Evolutionary conservation across 2,329 filamentous ascomycete species (phyloP).

Genomic region (Fusarium nelsonii): DNA sequence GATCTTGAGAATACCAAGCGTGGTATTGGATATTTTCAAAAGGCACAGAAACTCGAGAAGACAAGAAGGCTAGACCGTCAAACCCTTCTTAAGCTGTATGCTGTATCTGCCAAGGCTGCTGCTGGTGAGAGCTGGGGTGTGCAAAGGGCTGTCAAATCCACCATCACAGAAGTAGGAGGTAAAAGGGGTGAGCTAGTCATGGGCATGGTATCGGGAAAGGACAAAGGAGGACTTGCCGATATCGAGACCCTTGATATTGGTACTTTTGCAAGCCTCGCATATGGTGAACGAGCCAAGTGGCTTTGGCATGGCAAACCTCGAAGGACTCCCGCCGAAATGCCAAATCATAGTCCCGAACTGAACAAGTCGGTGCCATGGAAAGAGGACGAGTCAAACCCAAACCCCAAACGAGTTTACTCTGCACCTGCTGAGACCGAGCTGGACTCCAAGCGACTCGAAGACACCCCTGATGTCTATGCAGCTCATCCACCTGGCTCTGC

Average conservation of each 20-base stretch:
- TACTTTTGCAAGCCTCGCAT: slow-evolving; percentile 80
- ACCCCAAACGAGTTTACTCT: slow-evolving; percentile 64
- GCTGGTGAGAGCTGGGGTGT: slow-evolving; percentile 91
- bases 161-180: slow-evolving; percentile 91
- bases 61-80: slow-evolving; percentile 84
- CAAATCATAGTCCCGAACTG: slow-evolving; percentile 62
- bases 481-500: slow-evolving; percentile 60
- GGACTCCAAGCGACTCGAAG: slow-evolving; percentile 60
- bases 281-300: slow-evolving; percentile 90
- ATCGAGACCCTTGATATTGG: slow-evolving; percentile 94
- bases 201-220: slow-evolving; percentile 89
- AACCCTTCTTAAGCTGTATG: slow-evolving; percentile 84
- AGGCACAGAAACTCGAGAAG: slow-evolving; percentile 82
- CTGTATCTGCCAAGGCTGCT: slow-evolving; percentile 88
- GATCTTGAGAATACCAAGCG: slow-evolving; percentile 85
- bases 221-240: slow-evolving; percentile 90
- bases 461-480: slow-evolving; percentile 59
- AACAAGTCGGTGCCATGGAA: slow-evolving; percentile 65
- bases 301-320: slow-evolving; percentile 92
- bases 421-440: slow-evolving; percentile 66
- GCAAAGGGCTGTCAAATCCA: slow-evolving; percentile 94
- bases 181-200: slow-evolving; percentile 95
- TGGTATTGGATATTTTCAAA: slow-evolving; percentile 90
- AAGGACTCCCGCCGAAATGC: slow-evolving; percentile 66
- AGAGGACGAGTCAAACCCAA: slow-evolving; percentile 59